Evolutionary conservation across 257 asterid species (phyloP).

Genomic region (Solanum appendiculatum): DNA sequence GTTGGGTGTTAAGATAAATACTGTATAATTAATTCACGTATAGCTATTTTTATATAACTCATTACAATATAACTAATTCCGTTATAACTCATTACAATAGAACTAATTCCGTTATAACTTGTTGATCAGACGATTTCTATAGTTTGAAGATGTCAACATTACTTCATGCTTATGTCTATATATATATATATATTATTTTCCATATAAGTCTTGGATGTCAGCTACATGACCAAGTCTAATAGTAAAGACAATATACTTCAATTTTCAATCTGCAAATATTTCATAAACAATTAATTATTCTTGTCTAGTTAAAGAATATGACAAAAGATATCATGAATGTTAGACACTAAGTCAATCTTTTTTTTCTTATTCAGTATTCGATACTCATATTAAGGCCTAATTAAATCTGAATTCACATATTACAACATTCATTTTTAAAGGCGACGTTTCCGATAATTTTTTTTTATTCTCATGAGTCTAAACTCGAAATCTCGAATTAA

Average conservation of each 20-base stretch:
- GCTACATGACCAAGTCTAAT: not conserved
- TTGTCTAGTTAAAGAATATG: not conserved
- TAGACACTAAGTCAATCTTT: not conserved
- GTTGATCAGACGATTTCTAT: rapidly evolving
- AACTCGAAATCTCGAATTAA: not conserved
- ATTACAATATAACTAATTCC: not conserved
- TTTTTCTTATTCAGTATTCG: not conserved
- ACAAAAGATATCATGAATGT: not conserved
- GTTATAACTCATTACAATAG: not conserved
- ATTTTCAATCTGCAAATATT: not conserved
- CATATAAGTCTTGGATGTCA: not conserved
- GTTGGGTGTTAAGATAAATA: not conserved
- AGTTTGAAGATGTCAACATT: not conserved
- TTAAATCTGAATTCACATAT: not conserved
- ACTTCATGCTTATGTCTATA: not conserved
- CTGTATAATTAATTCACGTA: not conserved
- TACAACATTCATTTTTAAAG: not conserved
- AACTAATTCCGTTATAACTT: not conserved
- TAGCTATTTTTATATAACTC: not conserved
- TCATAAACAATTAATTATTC: not conserved
- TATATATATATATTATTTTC: not conserved
- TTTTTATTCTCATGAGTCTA: not conserved
- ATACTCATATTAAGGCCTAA: rapidly evolving
- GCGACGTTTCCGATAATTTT: rapidly evolving
- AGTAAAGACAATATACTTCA: not conserved